phyloP scores from a whole-genome alignment of 495 filamentous ascomycete species.

The Choiromyces venosus region DNA sequence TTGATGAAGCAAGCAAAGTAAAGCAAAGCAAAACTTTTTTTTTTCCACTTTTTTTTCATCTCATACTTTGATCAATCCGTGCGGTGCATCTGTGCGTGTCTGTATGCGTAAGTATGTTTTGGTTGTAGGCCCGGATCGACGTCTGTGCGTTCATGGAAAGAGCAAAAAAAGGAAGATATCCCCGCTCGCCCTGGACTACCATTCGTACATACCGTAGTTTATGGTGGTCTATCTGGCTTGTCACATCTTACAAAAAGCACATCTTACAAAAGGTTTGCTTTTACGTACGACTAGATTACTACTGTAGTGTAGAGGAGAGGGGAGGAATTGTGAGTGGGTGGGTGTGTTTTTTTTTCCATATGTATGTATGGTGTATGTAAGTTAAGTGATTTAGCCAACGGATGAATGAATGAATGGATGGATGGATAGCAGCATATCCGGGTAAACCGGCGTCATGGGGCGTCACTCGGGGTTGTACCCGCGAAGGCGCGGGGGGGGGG shows the following conservation, averaged over 20 bases:
- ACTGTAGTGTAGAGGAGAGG: too few species aligned
- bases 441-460: conserved; percentile 1
- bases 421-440: too few species aligned
- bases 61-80: too few species aligned
- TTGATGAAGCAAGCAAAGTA: too few species aligned
- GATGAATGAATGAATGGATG: neutral
- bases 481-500: too few species aligned
- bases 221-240: neutral
- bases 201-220: too few species aligned
- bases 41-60: neutral
- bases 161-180: neutral
- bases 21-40: neutral
- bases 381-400: neutral
- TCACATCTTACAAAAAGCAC: neutral
- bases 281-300: neutral
- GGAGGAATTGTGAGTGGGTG: too few species aligned
- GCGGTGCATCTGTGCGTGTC: neutral
- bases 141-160: neutral
- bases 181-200: too few species aligned
- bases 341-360: too few species aligned
- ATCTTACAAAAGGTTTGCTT: neutral
- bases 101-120: neutral
- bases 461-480: neutral
- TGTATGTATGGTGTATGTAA: neutral
- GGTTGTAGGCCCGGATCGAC: neutral